Evolutionary conservation across 2,329 filamentous ascomycete genomes (phyloP), one percentile per base, ranked within the genome.

Genomic region (Fusarium beomiforme): DNA sequence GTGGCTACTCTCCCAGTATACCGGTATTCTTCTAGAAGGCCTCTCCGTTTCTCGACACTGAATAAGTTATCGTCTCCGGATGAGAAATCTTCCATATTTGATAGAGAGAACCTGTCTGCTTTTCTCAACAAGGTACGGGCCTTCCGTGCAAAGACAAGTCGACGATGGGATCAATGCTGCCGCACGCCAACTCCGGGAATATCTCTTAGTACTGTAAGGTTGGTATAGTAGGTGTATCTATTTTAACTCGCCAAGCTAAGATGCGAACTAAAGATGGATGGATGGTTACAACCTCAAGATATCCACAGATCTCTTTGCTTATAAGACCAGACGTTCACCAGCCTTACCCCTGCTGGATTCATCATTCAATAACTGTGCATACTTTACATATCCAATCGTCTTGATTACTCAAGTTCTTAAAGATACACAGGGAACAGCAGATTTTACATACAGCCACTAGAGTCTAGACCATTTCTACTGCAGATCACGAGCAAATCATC

Each of bases 241-340:
- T 71, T 73, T 73, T 66, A 70, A 73, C 57, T 47, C 31, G 23
- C 24, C n/a, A 55, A 42, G 44, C 46, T 67, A 68, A 67, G 51
- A 50, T 36, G 12, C 51, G 46, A 59, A 39, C 54, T 60, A 53
- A 29, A 53, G 63, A 57, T 54, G 49, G 36, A 64, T 70, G 41
- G 69, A 56, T 62, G 50, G 50, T 63, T 67, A 68, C 64, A 68
- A 67, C 54, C 58, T 50, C 33, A 59, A 51, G 63, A 49, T 37
- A 44, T 57, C 24, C 33, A 44, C 36, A 34, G 29, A 37, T 39
- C 39, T 44, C 23, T 51, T 33, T 34, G 26, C 64, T 68, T 67
- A 67, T 63, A 67, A 67, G 64, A 67, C 57, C 64, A 16, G 17
- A 36, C 44, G 7, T 24, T 53, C 34, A 51, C 61, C 62, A 56